Conservation (phyloP, 257 asterid species). For the Gentiana macrophylla region DNA sequence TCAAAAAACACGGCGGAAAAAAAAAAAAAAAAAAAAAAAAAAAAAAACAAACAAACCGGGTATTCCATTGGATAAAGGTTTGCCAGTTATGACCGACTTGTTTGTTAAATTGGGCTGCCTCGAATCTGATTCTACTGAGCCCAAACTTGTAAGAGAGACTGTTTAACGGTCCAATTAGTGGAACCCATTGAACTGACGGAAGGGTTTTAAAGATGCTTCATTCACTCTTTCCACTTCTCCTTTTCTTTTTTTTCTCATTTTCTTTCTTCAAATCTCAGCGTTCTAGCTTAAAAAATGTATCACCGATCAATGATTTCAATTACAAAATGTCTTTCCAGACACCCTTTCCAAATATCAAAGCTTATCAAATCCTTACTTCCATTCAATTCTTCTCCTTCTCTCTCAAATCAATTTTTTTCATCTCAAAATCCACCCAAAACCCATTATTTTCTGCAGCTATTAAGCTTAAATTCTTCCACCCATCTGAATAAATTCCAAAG, state of each 20-base stretch:
- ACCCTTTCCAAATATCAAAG: constrained; percentile 21
- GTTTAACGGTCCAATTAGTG: too few species aligned
- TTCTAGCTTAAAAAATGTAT: constrained; percentile 27
- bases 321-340: constrained; percentile 23
- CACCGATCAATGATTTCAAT: constrained; percentile 34
- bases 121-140: too few species aligned
- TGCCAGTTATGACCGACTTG: too few species aligned
- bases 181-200: too few species aligned
- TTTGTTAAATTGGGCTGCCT: too few species aligned
- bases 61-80: too few species aligned
- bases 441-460: constrained; percentile 15
- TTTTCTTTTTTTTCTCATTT: constrained; percentile 1
- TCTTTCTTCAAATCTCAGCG: constrained; percentile 5
- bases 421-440: constrained; percentile 11
- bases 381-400: constrained; percentile 10
- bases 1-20: too few species aligned
- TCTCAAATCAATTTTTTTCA: constrained; percentile 9
- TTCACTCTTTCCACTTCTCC: too few species aligned
- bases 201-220: constrained; percentile 3
- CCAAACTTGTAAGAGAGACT: too few species aligned
- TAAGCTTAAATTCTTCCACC: constrained; percentile 18
- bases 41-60: too few species aligned
- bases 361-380: constrained; percentile 21
- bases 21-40: too few species aligned
- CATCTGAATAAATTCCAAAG: constrained; percentile 17